phyloP scores from a whole-genome alignment of 1,284 basidiomycete species.

The Prillingera fragicola region DNA sequence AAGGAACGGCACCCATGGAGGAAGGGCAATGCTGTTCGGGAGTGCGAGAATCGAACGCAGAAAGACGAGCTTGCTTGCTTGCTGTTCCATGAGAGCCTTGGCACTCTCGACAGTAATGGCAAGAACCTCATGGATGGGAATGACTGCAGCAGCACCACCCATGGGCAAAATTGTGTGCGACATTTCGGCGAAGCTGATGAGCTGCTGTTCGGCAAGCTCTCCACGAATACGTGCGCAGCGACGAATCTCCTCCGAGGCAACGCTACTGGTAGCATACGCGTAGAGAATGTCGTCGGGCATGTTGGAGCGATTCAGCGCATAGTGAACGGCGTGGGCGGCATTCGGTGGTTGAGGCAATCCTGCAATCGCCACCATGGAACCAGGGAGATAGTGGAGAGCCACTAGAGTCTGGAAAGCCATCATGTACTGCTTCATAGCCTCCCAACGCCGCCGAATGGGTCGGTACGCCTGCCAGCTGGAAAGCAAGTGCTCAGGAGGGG shows the following conservation, averaged over 20 bases:
- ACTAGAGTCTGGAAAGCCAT: slow-evolving; percentile 30
- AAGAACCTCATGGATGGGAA: slow-evolving; percentile 32
- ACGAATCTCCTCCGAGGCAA: slow-evolving; percentile 27
- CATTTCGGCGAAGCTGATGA: slow-evolving; percentile 26
- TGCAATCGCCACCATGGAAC: slow-evolving; percentile 22
- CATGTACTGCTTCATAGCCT: slow-evolving; percentile 28
- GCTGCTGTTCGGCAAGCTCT: slow-evolving; percentile 26
- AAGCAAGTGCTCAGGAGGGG: slow-evolving; percentile 8
- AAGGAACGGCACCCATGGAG: slow-evolving; percentile 27
- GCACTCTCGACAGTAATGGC: slow-evolving; percentile 32
- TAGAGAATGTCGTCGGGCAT: slow-evolving; percentile 32
- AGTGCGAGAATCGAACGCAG: slow-evolving; percentile 14
- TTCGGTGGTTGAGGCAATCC: slow-evolving; percentile 22
- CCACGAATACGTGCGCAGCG: slow-evolving; percentile 26
- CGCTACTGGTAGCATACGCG: slow-evolving; percentile 19
- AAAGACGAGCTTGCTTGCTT: slow-evolving; percentile 27
- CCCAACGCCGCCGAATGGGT: slow-evolving; percentile 30
- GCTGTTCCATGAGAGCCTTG: slow-evolving; percentile 38
- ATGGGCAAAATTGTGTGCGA: slow-evolving; percentile 14
- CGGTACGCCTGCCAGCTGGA: slow-evolving; percentile 34
- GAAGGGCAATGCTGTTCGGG: slow-evolving; percentile 6
- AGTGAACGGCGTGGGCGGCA: slow-evolving; percentile 17
- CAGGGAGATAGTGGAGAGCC: slow-evolving; percentile 35
- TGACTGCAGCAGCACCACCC: slow-evolving; percentile 9
- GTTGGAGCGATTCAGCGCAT: slow-evolving; percentile 28